Percentiles rank a stretch among this genome's conserved stretches.
Conservation (phyloP, 768 basidiomycete genomes). For the Amanita molliuscula region DNA sequence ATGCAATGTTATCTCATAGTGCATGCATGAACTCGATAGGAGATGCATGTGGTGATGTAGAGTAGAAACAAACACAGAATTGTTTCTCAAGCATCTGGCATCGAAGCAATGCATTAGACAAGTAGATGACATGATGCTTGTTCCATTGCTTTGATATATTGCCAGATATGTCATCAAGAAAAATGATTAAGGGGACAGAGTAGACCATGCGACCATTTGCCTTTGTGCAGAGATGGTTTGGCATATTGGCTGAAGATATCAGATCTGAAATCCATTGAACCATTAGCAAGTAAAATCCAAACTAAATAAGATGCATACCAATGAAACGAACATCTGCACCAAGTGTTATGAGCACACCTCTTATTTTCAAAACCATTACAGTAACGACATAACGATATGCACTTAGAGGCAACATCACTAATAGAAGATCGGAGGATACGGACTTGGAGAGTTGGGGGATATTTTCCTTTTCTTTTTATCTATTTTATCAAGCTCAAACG, state of each 20-base stretch:
- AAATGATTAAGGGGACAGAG: constrained; percentile 25
- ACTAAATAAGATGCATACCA: constrained; percentile 5
- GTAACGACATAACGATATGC: too few relatives aligned
- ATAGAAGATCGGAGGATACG: too few relatives aligned
- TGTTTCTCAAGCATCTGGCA: constrained; percentile 20
- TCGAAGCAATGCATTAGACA: constrained; percentile 21
- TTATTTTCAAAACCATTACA: too few relatives aligned
- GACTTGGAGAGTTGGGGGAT: too few relatives aligned
- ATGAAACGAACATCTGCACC: constrained; percentile 1
- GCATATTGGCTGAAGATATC: too few relatives aligned
- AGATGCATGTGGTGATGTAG: constrained; percentile 21
- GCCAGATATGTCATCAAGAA: constrained; percentile 35
- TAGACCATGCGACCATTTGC: constrained; percentile 21
- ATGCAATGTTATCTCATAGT: constrained; percentile 12
- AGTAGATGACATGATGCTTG: constrained; percentile 27
- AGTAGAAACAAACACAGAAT: constrained; percentile 17
- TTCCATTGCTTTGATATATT: constrained; percentile 40
- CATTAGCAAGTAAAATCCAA: constrained; percentile 4
- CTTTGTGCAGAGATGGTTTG: constrained; percentile 17
- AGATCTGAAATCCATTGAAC: neutral
- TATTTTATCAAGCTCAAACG: too few relatives aligned
- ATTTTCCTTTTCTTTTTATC: too few relatives aligned
- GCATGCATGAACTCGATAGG: constrained; percentile 22
- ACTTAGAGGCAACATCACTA: too few relatives aligned
- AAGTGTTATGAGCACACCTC: too few relatives aligned